Evolutionary conservation across 2,329 filamentous ascomycete genomes (phyloP).

Genomic region (Aschersonia sp.): DNA sequence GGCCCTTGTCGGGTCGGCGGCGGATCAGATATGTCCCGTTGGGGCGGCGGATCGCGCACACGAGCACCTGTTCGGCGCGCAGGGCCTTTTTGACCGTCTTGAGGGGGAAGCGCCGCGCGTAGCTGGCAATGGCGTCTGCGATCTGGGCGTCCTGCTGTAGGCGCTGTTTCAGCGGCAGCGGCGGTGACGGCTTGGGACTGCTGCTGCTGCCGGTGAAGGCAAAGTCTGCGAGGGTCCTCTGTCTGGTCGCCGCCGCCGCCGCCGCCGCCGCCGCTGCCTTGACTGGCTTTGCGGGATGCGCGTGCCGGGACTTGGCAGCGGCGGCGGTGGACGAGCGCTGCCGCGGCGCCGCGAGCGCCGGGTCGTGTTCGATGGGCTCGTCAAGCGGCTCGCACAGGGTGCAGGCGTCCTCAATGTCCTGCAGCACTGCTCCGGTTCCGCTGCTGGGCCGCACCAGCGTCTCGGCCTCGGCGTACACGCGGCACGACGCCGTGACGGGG

Average conservation of each 20-base stretch:
- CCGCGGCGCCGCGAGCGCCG: slow-evolving; percentile 5
- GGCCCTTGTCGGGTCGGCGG: slow-evolving; percentile 35
- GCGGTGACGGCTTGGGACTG: not conserved
- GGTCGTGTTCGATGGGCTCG: slow-evolving; percentile 14
- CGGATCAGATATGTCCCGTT: slow-evolving; percentile 33
- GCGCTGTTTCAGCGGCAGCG: slow-evolving; percentile 1
- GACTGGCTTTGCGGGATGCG: not conserved
- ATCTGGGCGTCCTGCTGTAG: slow-evolving; percentile 5
- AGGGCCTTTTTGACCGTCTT: slow-evolving; percentile 36
- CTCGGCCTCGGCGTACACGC: slow-evolving; percentile 30
- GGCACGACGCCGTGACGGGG: slow-evolving; percentile 35
- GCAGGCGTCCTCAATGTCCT: slow-evolving; percentile 37
- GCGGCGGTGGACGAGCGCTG: not conserved
- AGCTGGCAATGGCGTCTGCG: slow-evolving; percentile 22
- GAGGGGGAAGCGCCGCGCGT: slow-evolving; percentile 36
- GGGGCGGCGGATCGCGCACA: slow-evolving; percentile 32
- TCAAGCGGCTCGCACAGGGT: slow-evolving; percentile 32
- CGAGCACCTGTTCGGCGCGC: slow-evolving; percentile 35
- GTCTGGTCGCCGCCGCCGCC: slow-evolving; percentile 10
- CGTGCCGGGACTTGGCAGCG: not conserved
- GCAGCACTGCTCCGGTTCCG: slow-evolving; percentile 5
- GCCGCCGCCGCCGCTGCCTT: too few relatives aligned
- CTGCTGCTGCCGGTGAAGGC: slow-evolving; percentile 13
- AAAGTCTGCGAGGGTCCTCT: slow-evolving; percentile 21
- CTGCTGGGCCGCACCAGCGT: slow-evolving; percentile 14